Evolutionary conservation across 1,284 basidiomycete species (phyloP), one percentile per base, ranked within the genome.

Genomic region (Trichosporon coremiiforme): DNA sequence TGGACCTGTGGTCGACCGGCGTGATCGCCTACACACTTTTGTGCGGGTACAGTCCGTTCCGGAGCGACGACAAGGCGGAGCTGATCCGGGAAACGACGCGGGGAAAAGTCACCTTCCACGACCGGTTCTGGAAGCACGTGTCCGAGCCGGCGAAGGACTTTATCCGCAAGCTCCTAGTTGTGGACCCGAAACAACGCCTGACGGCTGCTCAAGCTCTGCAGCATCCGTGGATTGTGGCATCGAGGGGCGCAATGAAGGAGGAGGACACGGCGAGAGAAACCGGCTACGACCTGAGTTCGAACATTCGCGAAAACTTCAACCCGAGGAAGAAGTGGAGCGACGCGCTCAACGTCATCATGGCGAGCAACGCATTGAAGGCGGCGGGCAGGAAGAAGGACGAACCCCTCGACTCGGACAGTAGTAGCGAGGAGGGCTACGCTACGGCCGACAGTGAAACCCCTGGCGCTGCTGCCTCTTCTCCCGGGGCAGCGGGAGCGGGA

Each of bases 41-140:
- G 0, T 96, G 94, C 78, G 95, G 95, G 2, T 97, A 97, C 83
- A 90, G 90, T 0, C 97, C 96, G 0, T 98, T 98, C 86, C 88
- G 94, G 45, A 90, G 91, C 0, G 91, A 93, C 57, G 91, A 95
- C 76, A 85, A 89, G 65, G 87, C 88, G 66, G 88, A 90, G 69
- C 86, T 98, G 65, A 87, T 92, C 65, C 87, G 88, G 41, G 94
- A 98, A 81, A 95, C 93, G 17, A 90, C 89, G 1, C 87, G 88
- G 38, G 94, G 90, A 1, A 90, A 89, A 76, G 88, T 98, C 66
- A 90, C 91, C 75, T 98, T 98, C 81, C 93, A 96, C 77, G 92
- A 95, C 31, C 88, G 90, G 45, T 98, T 95, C 77, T 99, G 96
- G 96, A 89, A 89, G 80, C 95, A 96, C 74, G 89, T 97, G 36